These are phyloP conservation scores for Prunus mira DNA, from an alignment of 306 rosid genomes.

Conservation along the genomic window DNA sequence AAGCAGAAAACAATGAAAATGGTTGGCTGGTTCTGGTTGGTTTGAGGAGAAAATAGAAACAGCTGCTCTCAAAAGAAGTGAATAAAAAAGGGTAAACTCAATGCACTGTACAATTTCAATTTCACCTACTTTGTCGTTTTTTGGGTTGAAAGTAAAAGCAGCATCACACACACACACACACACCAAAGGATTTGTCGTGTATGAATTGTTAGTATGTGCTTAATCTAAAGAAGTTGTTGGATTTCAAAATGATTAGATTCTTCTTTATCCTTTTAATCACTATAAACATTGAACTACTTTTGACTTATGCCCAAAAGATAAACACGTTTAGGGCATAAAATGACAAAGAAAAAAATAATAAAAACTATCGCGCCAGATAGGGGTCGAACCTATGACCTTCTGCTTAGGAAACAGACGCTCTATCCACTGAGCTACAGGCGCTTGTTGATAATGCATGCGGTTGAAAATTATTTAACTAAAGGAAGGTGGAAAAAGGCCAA, in stretches of 20 bases:
- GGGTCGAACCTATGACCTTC: constrained; percentile 96
- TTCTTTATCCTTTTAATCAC: background rate
- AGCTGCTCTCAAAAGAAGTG: background rate
- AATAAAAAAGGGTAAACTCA: background rate
- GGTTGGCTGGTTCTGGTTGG: background rate
- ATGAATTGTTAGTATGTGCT: background rate
- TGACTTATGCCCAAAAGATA: background rate
- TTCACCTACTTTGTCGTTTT: background rate
- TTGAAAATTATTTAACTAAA: background rate
- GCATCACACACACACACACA: background rate
- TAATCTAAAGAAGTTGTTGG: background rate
- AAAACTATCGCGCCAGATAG: constrained; percentile 62
- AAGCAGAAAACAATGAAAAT: background rate
- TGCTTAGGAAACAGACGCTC: constrained; percentile 96
- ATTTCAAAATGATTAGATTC: background rate
- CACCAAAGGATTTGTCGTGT: background rate
- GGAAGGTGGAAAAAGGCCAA: background rate
- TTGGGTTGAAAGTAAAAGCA: constrained; percentile 10
- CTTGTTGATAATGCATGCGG: rapidly evolving
- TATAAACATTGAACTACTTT: too few relatives aligned
- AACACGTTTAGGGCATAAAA: background rate
- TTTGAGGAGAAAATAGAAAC: background rate
- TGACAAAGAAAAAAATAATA: background rate
- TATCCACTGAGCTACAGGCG: constrained; percentile 97
- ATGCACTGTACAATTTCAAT: background rate